A percentile compares a stretch with the other conserved stretches of the same genome.
These are phyloP conservation scores for Centaurea solstitialis DNA, from an alignment of 129 eudicot genomes.

Conservation along the genomic window DNA sequence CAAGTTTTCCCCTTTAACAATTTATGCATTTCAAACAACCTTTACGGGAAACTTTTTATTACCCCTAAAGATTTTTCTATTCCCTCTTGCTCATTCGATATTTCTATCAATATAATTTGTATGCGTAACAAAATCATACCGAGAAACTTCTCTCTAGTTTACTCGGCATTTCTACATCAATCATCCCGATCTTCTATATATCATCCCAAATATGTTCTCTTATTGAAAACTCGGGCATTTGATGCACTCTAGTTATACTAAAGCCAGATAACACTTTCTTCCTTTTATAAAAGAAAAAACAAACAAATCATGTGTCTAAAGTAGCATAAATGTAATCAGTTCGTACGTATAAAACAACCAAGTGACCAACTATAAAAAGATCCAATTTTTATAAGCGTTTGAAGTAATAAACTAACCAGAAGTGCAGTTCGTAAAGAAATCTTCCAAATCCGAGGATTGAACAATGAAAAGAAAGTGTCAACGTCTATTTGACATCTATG, in stretches of 20 bases:
- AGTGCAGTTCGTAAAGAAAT: neutral
- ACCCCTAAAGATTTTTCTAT: no score
- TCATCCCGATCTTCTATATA: no score
- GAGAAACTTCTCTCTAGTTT: no score
- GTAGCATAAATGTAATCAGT: neutral
- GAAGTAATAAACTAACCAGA: constrained; percentile 11
- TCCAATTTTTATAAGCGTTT: neutral
- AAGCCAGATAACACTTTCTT: neutral
- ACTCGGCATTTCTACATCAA: no score
- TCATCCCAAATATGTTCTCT: no score
- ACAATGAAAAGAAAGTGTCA: neutral
- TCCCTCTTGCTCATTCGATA: no score
- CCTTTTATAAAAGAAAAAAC: neutral
- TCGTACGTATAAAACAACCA: neutral
- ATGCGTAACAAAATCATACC: no score
- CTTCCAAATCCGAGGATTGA: neutral
- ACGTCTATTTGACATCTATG: neutral
- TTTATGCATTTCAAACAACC: no score
- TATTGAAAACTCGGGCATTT: no score
- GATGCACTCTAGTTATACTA: neutral
- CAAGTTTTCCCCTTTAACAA: no score
- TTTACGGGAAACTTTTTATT: no score
- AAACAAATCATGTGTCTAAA: neutral
- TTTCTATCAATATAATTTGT: no score
- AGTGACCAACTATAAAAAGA: neutral